phyloP scores from a whole-genome alignment of 2,329 filamentous ascomycete species.

The Aspergillus sergii region DNA sequence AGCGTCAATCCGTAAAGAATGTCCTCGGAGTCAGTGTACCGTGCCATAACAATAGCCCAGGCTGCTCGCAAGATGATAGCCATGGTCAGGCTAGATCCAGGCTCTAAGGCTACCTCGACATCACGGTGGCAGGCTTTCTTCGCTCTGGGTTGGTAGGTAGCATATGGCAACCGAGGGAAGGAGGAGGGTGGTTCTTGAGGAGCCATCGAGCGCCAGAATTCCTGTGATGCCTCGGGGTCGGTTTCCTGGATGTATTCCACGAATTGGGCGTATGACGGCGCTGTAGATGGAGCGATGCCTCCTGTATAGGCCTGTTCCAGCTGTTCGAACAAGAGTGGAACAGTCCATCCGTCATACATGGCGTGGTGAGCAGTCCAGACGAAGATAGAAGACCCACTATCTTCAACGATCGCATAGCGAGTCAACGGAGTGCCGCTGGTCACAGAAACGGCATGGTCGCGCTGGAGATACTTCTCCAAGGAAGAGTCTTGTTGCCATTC shows the following conservation, averaged over 20 bases:
- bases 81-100: background rate
- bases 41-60: constrained; percentile 12
- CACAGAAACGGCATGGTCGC: constrained; percentile 33
- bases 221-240: background rate
- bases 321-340: constrained; percentile 8
- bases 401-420: constrained; percentile 7
- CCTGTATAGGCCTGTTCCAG: constrained; percentile 8
- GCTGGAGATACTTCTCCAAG: constrained; percentile 34
- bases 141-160: background rate
- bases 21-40: constrained; percentile 12
- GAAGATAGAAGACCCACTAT: constrained; percentile 3
- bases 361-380: constrained; percentile 15
- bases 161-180: background rate
- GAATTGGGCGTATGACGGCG: constrained; percentile 8
- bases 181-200: background rate
- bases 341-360: constrained; percentile 16
- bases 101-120: background rate
- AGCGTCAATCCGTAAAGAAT: constrained; percentile 15
- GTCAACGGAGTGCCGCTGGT: background rate
- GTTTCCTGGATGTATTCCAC: constrained; percentile 7
- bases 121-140: background rate
- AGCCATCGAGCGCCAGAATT: constrained; percentile 8
- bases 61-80: constrained; percentile 4
- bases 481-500: constrained; percentile 22
- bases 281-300: background rate